phyloP scores from a whole-genome alignment of 257 asterid species.

The Linderniella brevidens region DNA sequence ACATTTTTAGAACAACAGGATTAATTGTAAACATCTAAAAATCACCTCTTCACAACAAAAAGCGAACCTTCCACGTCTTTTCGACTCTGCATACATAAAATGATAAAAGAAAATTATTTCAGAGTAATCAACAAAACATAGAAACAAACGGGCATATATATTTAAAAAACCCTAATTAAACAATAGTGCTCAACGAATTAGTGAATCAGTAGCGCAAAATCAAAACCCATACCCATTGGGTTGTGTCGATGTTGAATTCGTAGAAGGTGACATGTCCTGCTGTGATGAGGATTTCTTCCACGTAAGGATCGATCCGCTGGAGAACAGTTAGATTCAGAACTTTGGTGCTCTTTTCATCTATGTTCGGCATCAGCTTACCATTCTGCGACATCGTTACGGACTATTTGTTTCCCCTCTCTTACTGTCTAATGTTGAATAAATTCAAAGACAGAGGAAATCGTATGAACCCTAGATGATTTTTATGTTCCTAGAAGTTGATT shows the following conservation, averaged over 20 bases:
- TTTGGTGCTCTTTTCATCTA: constrained; percentile 66
- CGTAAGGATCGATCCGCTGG: constrained; percentile 68
- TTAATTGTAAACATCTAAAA: not conserved
- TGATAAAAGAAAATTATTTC: not conserved
- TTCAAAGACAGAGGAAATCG: constrained; percentile 7
- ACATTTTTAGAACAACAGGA: not conserved
- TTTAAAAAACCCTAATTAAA: too few species aligned
- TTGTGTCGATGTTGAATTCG: constrained; percentile 44
- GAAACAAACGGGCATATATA: constrained; percentile 2
- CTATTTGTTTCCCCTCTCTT: constrained; percentile 7
- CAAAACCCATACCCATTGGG: constrained; percentile 54
- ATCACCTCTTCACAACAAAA: constrained; percentile 80
- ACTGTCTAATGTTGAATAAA: not conserved
- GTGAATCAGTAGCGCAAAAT: not conserved
- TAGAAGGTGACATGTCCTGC: constrained; percentile 69
- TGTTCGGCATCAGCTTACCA: constrained; percentile 64
- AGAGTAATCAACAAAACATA: not conserved
- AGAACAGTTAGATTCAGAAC: constrained; percentile 64
- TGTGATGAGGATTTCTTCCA: constrained; percentile 66
- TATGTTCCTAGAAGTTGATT: too few species aligned
- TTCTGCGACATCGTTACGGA: constrained; percentile 17
- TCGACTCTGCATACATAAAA: constrained; percentile 44
- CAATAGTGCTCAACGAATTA: too few species aligned
- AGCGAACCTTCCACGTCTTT: constrained; percentile 90
- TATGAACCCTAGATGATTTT: not conserved